Percentiles rank a stretch among this genome's conserved stretches.
Evolutionary conservation across 768 basidiomycete species (phyloP).

Genomic region (Tricholoma sp.): DNA sequence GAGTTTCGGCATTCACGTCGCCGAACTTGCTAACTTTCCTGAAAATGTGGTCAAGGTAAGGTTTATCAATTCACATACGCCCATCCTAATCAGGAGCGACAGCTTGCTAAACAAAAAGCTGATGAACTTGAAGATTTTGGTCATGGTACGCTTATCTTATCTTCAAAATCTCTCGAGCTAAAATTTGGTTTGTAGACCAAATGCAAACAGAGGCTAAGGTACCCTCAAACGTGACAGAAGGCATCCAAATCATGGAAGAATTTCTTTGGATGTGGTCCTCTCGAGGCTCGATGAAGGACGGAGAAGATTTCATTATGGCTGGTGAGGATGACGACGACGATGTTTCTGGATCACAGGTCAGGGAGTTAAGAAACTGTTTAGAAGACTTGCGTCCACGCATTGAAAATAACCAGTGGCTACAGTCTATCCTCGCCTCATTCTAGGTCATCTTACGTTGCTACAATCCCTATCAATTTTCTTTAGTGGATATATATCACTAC

Average conservation of each 20-base stretch:
- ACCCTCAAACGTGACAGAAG: slow-evolving; percentile 60
- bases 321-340: slow-evolving; percentile 22
- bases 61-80: not conserved
- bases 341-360: slow-evolving; percentile 39
- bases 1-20: slow-evolving; percentile 98
- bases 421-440: slow-evolving; percentile 44
- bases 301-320: slow-evolving; percentile 44
- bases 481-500: not conserved
- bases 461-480: not conserved
- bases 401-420: slow-evolving; percentile 76
- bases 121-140: slow-evolving; percentile 89
- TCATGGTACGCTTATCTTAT: slow-evolving; percentile 12
- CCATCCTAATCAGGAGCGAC: slow-evolving; percentile 1
- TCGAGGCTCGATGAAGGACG: slow-evolving; percentile 37
- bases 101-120: slow-evolving; percentile 91
- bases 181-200: slow-evolving; percentile 8
- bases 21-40: slow-evolving; percentile 95
- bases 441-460: slow-evolving; percentile 8
- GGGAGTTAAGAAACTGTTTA: slow-evolving; percentile 54
- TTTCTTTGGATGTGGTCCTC: slow-evolving; percentile 64
- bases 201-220: slow-evolving; percentile 37
- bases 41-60: slow-evolving; percentile 84
- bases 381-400: slow-evolving; percentile 63
- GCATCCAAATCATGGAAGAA: slow-evolving; percentile 74
- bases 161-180: not conserved